Percentiles rank a stretch among this genome's conserved stretches.
These are phyloP conservation scores for Trichosporon sp. DNA, from an alignment of 1,284 basidiomycete species.

Conservation along the genomic window DNA sequence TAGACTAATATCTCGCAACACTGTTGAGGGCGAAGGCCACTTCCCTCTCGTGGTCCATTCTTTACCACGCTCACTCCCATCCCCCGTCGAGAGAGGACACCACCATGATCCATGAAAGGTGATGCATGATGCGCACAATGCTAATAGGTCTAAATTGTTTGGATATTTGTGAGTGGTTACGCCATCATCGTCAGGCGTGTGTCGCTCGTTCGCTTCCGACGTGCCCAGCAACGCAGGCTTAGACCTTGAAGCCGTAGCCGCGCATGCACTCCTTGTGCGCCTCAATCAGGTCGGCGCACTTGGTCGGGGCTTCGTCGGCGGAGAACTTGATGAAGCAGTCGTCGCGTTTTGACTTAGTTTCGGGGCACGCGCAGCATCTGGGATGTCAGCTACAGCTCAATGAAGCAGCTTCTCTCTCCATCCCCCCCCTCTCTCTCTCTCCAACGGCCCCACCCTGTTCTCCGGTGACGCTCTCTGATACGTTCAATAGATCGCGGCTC, in stretches of 20 bases:
- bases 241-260: constrained; percentile 79
- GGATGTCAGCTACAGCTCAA: not conserved
- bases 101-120: constrained; percentile 20
- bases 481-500: no score
- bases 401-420: no score
- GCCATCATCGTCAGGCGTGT: no score
- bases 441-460: no score
- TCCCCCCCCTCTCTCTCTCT: no score
- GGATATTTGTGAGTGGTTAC: not conserved
- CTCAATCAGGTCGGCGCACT: constrained; percentile 77
- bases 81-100: no score
- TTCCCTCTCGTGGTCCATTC: no score
- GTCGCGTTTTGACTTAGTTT: constrained; percentile 87
- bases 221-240: constrained; percentile 29
- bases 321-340: constrained; percentile 85
- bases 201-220: not conserved
- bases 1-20: not conserved
- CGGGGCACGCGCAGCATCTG: constrained; percentile 91
- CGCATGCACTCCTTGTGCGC: constrained; percentile 89
- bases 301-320: constrained; percentile 69
- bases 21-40: no score
- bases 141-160: constrained; percentile 11
- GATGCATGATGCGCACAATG: constrained; percentile 26
- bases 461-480: no score
- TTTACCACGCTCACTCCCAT: no score